phyloP scores from a whole-genome alignment of 768 basidiomycete genomes.

The Boletus speciosus region DNA sequence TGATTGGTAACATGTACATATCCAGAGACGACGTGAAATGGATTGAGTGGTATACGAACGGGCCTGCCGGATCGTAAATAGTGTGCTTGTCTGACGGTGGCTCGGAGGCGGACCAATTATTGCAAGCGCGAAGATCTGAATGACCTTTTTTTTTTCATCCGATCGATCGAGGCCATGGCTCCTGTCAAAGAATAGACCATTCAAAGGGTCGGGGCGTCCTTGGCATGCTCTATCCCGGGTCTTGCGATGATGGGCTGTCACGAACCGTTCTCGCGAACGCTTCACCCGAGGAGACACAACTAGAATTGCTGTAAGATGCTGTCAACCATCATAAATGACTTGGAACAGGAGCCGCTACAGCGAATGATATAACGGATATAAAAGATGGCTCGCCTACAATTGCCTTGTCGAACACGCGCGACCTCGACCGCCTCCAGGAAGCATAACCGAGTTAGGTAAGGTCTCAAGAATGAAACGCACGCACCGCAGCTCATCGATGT shows the following conservation, averaged over 20 bases:
- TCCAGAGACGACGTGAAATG: too few relatives aligned
- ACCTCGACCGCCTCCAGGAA: too few relatives aligned
- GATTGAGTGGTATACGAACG: too few relatives aligned
- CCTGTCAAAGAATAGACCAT: too few relatives aligned
- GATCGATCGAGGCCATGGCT: background rate
- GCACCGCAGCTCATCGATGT: background rate
- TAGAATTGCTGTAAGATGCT: background rate
- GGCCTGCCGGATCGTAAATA: too few relatives aligned
- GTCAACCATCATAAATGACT: background rate
- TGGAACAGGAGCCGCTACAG: background rate
- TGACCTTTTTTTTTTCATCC: background rate
- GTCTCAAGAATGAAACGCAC: background rate
- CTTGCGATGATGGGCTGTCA: too few relatives aligned
- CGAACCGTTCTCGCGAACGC: too few relatives aligned
- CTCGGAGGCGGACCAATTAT: background rate
- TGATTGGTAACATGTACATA: background rate
- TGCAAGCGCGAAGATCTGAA: background rate
- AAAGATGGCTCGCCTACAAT: background rate
- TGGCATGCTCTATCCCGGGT: background rate
- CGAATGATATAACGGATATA: background rate
- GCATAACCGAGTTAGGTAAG: background rate
- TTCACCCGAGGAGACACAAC: background rate
- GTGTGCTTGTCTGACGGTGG: background rate
- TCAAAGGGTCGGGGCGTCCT: background rate
- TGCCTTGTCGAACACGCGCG: background rate